Base-by-base conservation (phyloP, 306 rosid species). In the Quercus bicolor region DNA sequence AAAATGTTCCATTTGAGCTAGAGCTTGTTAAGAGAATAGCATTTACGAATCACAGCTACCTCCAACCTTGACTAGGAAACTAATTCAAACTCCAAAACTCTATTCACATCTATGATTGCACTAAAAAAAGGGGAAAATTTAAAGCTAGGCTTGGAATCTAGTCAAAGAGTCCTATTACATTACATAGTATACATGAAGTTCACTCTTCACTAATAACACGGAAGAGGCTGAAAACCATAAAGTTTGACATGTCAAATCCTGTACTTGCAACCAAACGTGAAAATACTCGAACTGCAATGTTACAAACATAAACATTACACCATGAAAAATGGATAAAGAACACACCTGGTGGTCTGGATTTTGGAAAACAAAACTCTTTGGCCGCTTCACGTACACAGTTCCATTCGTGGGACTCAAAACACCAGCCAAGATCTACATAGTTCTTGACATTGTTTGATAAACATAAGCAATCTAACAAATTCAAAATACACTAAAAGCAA, bases 331-430 rank as follows among this genome's bases (percentile, higher is more conserved):
- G 33, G 40, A 55, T 51, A 74, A 33, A 12, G 29, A 78, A 75
- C 16, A 5, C 79, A 92, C 97, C 96, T 90, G 97, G 69, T 90
- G 93, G 75, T 90, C 97, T 56, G 96, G 97, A 76, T 90, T 93
- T 82, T 93, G 96, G 79, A 93, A 93, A 83, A 90, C 97, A 64
- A 86, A 93, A 80, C 92, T 90, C 81, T 84, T 89, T 33, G 97
- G 94, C 66, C 68, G 84, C 69, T 88, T 81, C 72, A 89, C 94
- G 28, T 84, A 80, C 72, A 82, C 81, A 64, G 84, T 77, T 79
- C 97, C 97, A 11, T 79, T 56, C 29, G 91, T 84, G 28, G 96
- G 91, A 86, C 74, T 90, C 84, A 90, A 85, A 3, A 93, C 92
- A 77, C 94, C 97, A 79, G 96, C 96, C 89, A 92, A 88, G 29